A percentile compares a stretch with the other conserved stretches of the same genome.
Conservation (phyloP, 164 flowering plant species). For the Liriodendron chinense region DNA sequence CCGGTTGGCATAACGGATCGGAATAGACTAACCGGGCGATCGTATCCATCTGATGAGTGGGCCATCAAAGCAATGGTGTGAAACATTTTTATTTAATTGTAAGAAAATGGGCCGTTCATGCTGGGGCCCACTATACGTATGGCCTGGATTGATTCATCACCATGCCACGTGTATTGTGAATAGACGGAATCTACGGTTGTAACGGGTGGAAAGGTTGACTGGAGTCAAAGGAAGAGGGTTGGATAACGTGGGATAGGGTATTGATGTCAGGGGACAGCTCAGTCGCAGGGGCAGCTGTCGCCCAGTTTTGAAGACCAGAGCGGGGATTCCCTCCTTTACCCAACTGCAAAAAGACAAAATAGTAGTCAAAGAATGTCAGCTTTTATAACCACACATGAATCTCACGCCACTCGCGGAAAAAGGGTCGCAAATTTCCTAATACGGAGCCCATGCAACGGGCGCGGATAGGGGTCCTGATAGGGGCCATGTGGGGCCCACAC, state of each 20-base stretch:
- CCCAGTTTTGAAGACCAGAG: neutral
- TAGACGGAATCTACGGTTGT: neutral
- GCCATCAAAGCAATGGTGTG: neutral
- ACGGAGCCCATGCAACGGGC: too few relatives aligned
- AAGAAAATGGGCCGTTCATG: neutral
- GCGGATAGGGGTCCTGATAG: too few relatives aligned
- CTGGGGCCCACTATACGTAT: neutral
- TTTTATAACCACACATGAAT: neutral
- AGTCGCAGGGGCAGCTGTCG: neutral
- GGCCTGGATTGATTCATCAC: neutral
- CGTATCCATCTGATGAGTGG: neutral
- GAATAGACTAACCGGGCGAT: neutral
- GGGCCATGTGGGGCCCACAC: too few relatives aligned
- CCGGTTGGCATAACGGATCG: too few relatives aligned
- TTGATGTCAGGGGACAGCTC: neutral
- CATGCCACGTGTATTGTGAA: neutral
- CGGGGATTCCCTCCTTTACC: neutral
- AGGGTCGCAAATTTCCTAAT: neutral
- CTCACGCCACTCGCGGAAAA: neutral
- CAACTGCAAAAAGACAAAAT: neutral
- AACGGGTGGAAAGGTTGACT: too few relatives aligned
- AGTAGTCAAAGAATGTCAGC: constrained; percentile 1
- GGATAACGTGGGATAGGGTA: neutral
- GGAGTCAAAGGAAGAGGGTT: neutral
- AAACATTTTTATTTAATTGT: neutral